Evolutionary conservation across 78 protist species (phyloP).

Genomic region (Cavenderia fasciculata): DNA sequence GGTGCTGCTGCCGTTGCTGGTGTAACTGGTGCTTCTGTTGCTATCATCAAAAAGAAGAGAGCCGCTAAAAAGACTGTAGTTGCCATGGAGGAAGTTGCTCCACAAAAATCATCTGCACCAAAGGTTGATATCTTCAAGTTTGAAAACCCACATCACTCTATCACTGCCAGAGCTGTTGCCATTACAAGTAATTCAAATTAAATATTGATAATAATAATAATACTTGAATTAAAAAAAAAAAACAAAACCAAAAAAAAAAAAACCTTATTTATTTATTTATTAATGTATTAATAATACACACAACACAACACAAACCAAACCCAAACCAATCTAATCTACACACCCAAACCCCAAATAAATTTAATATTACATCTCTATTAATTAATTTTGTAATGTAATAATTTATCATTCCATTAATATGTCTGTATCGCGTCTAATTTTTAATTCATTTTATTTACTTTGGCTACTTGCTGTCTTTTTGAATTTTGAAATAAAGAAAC

Average conservation of each 20-base stretch:
- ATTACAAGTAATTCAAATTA: no score
- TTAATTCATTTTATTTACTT: no score
- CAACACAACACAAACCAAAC: no score
- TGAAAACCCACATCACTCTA: conserved; percentile 28
- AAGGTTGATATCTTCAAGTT: conserved; percentile 15
- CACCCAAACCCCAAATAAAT: no score
- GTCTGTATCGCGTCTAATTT: no score
- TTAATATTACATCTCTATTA: no score
- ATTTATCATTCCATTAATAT: no score
- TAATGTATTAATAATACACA: conserved; percentile 1
- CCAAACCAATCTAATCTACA: no score
- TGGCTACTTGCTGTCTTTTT: no score
- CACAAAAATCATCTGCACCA: no score
- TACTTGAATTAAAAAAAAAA: not conserved
- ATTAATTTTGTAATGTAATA: no score
- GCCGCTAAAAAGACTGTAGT: no score
- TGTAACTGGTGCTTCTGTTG: conserved; percentile 8
- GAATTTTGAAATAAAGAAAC: conserved; percentile 67
- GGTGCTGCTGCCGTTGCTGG: conserved; percentile 8
- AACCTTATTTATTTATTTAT: not conserved
- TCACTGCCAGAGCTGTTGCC: conserved; percentile 25
- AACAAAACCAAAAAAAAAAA: not conserved
- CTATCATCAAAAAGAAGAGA: not conserved
- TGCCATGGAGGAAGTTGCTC: not conserved
- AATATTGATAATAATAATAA: conserved; percentile 2